Evolutionary conservation across 306 rosid genomes (phyloP).

Genomic region (Pyrus betulifolia): DNA sequence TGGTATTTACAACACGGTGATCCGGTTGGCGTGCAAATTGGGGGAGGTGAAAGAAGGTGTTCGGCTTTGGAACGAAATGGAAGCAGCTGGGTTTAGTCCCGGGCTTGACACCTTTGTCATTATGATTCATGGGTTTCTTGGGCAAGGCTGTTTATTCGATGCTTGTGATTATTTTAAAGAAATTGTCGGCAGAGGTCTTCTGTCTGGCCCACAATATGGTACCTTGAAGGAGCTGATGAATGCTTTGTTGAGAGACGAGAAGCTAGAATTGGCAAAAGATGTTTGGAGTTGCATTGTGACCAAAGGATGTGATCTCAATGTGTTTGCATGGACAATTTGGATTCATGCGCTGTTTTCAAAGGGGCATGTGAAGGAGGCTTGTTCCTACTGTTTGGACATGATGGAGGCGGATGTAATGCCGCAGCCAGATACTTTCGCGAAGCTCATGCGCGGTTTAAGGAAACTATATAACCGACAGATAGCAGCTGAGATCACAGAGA

Average conservation of each 20-base stretch:
- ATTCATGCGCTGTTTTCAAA: conserved; percentile 74
- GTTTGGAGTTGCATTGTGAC: conserved; percentile 55
- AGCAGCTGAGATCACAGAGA: conserved; percentile 82
- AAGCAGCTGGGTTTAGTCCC: conserved; percentile 50
- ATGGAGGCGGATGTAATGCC: conserved; percentile 75
- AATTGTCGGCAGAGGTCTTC: conserved; percentile 70
- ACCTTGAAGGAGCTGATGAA: conserved; percentile 65
- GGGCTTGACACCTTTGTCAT: conserved; percentile 62
- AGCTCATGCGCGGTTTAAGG: conserved; percentile 65
- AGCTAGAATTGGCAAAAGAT: conserved; percentile 84
- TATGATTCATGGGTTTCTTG: conserved; percentile 77
- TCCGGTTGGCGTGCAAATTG: conserved; percentile 73
- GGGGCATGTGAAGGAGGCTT: conserved; percentile 83
- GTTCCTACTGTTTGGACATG: conserved; percentile 76
- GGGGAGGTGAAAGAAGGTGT: conserved; percentile 69
- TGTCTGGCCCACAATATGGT: conserved; percentile 61
- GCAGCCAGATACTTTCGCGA: conserved; percentile 77
- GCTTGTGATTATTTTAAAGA: conserved; percentile 80
- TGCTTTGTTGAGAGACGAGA: conserved; percentile 56
- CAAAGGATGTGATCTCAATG: conserved; percentile 58
- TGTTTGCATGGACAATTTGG: conserved; percentile 81
- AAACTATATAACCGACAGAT: conserved; percentile 60
- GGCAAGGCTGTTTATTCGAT: conserved; percentile 55
- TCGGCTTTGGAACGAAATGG: conserved; percentile 68
- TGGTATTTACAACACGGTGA: conserved; percentile 51